phyloP scores from a whole-genome alignment of 1,284 basidiomycete genomes.

The Lignosus rhinocerotis region DNA sequence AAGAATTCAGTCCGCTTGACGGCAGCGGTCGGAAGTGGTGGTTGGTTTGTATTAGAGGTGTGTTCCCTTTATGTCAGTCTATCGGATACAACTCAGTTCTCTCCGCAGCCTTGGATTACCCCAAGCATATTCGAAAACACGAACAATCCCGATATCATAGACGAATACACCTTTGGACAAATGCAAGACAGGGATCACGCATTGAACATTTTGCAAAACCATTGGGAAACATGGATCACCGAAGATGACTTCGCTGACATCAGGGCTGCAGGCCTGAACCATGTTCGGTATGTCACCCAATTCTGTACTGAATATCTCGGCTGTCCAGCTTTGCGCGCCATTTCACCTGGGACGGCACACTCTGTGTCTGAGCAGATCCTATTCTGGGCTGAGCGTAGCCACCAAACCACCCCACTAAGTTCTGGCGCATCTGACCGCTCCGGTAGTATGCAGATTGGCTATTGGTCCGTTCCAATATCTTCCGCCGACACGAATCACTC shows the following conservation, averaged over 20 bases:
- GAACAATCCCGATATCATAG: conserved; percentile 59
- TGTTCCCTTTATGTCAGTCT: conserved; percentile 4
- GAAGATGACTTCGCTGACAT: conserved; percentile 70
- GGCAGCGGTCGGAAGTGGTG: conserved; percentile 42
- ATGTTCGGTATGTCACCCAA: conserved; percentile 58
- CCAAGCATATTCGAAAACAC: conserved; percentile 70
- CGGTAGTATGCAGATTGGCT: conserved; percentile 67
- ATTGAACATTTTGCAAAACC: conserved; percentile 48
- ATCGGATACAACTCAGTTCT: background rate
- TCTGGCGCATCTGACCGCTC: background rate
- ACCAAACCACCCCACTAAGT: background rate
- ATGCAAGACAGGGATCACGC: conserved; percentile 50
- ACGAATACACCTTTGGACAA: conserved; percentile 71
- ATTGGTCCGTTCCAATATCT: conserved; percentile 72
- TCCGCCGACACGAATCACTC: conserved; percentile 50
- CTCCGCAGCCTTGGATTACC: conserved; percentile 68
- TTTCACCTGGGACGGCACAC: too few species aligned
- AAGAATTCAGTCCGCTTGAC: background rate
- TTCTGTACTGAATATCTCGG: background rate
- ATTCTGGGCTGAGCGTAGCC: background rate
- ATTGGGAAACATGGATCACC: conserved; percentile 77
- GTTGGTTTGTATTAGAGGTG: conserved; percentile 68
- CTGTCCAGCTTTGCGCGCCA: background rate
- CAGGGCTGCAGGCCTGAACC: conserved; percentile 71
- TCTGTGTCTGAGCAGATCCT: too few species aligned